Percentiles rank a stretch among this genome's conserved stretches.
These are phyloP conservation scores for Myxozyma mucilagina DNA, from an alignment of 805 yeast genomes.

Conservation along the genomic window DNA sequence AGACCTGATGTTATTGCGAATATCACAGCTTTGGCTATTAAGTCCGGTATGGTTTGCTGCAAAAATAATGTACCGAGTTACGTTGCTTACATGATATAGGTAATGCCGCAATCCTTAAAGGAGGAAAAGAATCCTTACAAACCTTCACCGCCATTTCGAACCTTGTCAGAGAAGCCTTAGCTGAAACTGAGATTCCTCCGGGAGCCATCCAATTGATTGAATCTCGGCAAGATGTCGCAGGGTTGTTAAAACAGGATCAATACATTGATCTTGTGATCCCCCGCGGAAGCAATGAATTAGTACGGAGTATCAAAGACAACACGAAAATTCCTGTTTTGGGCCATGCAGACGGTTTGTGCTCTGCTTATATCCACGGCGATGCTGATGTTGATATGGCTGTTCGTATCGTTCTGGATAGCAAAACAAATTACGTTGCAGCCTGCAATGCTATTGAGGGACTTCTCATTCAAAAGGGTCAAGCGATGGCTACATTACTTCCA, in stretches of 20 bases:
- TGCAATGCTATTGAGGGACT: constrained; percentile 95
- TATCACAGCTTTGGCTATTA: constrained; percentile 90
- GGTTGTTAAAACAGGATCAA: constrained; percentile 77
- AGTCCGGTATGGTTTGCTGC: constrained; percentile 66
- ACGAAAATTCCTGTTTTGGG: constrained; percentile 97
- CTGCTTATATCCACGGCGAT: constrained; percentile 75
- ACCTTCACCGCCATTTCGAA: constrained; percentile 82
- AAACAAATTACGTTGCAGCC: constrained; percentile 98
- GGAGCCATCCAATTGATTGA: constrained; percentile 83
- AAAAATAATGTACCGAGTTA: background rate
- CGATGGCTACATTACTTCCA: constrained; percentile 38
- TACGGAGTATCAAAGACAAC: constrained; percentile 75
- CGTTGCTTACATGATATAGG: constrained; percentile 1
- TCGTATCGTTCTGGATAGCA: constrained; percentile 76
- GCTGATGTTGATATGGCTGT: constrained; percentile 79
- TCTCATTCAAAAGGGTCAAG: constrained; percentile 55
- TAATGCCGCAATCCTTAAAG: constrained; percentile 90
- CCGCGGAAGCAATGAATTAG: constrained; percentile 94
- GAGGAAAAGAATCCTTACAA: constrained; percentile 89
- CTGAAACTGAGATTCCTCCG: constrained; percentile 73
- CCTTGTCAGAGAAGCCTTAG: constrained; percentile 58
- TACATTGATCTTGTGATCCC: constrained; percentile 96
- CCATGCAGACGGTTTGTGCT: constrained; percentile 97
- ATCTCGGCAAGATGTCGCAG: constrained; percentile 87
- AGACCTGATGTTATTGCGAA: constrained; percentile 99